Evolutionary conservation across 495 filamentous ascomycete species (phyloP).

Genomic region (Xylaria scruposa): DNA sequence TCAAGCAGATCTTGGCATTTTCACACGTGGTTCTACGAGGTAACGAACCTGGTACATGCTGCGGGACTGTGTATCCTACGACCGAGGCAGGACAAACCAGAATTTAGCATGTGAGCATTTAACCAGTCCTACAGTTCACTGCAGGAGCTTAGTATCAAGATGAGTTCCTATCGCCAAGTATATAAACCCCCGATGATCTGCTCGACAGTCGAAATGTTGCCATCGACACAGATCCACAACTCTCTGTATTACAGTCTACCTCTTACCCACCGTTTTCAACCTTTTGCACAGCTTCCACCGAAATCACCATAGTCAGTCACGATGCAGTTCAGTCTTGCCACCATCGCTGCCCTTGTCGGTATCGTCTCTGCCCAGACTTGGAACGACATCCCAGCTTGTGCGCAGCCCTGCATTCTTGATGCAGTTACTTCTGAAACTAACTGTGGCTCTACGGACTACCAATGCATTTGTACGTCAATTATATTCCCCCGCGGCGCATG

Average conservation of each 20-base stretch:
- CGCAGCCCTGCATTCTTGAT: constrained; percentile 13
- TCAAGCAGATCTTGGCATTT: neutral
- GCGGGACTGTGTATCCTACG: neutral
- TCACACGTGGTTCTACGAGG: neutral
- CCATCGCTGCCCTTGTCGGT: constrained; percentile 9
- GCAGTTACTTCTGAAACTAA: constrained; percentile 1
- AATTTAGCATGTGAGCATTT: constrained; percentile 1
- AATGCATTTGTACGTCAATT: constrained; percentile 10
- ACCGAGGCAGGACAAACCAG: neutral
- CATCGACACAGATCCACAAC: constrained; percentile 11
- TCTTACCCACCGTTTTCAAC: neutral
- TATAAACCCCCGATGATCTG: constrained; percentile 16
- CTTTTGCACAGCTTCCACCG: neutral
- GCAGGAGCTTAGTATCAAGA: neutral
- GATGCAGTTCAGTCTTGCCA: constrained; percentile 16
- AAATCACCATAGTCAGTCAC: neutral
- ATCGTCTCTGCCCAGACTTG: constrained; percentile 18
- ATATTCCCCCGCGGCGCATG: too few relatives aligned
- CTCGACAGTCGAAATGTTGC: neutral
- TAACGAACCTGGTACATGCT: neutral
- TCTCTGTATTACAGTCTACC: neutral
- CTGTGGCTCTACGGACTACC: constrained; percentile 11
- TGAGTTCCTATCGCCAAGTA: neutral
- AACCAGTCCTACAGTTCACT: neutral
- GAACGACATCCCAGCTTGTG: constrained; percentile 22